These are phyloP conservation scores for Plectranthus barbatus DNA, from an alignment of 257 asterid species.

Conservation along the genomic window DNA sequence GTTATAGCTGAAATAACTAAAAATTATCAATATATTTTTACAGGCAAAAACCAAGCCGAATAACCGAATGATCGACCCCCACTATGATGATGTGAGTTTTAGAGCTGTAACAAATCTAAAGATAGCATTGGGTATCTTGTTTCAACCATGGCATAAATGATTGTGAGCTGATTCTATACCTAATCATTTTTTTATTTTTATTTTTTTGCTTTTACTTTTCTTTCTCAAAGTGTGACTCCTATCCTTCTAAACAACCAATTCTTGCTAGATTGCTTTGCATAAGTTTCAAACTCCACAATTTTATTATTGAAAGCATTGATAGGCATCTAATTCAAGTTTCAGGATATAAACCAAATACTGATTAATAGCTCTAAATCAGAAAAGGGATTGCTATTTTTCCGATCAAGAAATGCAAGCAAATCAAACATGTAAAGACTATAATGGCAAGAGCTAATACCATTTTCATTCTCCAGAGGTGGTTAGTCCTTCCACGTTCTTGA, in stretches of 20 bases:
- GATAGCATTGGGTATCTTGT: not conserved
- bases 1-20: too few relatives aligned
- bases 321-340: not conserved
- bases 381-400: too few relatives aligned
- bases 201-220: not conserved
- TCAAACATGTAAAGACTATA: not conserved
- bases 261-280: not conserved
- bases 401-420: not conserved
- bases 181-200: not conserved
- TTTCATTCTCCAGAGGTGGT: slow-evolving; percentile 8
- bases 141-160: not conserved
- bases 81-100: not conserved
- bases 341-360: not conserved
- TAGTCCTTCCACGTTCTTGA: slow-evolving; percentile 66
- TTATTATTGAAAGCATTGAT: not conserved
- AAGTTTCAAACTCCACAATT: not conserved
- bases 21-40: too few relatives aligned
- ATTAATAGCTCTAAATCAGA: not conserved
- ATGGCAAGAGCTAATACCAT: slow-evolving; percentile 32
- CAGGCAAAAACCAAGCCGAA: too few relatives aligned
- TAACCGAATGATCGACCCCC: too few relatives aligned
- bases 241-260: slow-evolving; percentile 3
- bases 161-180: not conserved
- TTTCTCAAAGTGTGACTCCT: not conserved
- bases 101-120: slow-evolving; percentile 4